A percentile compares a stretch with the other conserved stretches of the same genome.
Conservation (phyloP, 1,139 yeast species). For the Geotrichum citri-aurantii region DNA sequence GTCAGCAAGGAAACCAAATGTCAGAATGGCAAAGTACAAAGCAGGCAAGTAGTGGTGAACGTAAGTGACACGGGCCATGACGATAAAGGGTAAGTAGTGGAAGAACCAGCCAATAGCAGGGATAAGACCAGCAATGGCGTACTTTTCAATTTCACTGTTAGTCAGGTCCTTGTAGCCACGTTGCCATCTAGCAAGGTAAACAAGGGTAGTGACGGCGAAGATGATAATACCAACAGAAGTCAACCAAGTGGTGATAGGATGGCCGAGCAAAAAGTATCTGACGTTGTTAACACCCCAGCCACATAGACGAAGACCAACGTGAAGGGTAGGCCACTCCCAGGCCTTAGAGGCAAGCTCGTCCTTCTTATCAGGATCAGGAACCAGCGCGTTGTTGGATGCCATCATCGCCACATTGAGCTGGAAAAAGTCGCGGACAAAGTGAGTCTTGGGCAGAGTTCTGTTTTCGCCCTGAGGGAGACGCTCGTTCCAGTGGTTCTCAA, state of each 20-base stretch:
- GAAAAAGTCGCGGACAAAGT: slow-evolving; percentile 80
- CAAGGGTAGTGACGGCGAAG: slow-evolving; percentile 53
- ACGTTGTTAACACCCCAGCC: slow-evolving; percentile 81
- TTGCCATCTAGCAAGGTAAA: slow-evolving; percentile 81
- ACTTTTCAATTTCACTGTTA: slow-evolving; percentile 36
- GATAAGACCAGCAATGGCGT: slow-evolving; percentile 78
- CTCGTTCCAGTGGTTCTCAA: slow-evolving; percentile 77
- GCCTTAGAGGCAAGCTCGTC: slow-evolving; percentile 88
- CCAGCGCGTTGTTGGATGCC: slow-evolving; percentile 95
- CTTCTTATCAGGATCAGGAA: slow-evolving; percentile 86
- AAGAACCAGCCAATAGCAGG: slow-evolving; percentile 93
- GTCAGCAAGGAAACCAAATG: slow-evolving; percentile 72
- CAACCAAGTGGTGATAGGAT: slow-evolving; percentile 94
- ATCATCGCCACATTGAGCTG: slow-evolving; percentile 96
- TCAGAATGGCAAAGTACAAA: slow-evolving; percentile 85
- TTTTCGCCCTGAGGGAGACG: slow-evolving; percentile 64
- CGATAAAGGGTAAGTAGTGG: slow-evolving; percentile 82
- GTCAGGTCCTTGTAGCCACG: slow-evolving; percentile 77
- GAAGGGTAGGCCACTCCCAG: slow-evolving; percentile 98
- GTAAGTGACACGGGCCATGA: slow-evolving; percentile 97
- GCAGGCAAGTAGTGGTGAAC: slow-evolving; percentile 98
- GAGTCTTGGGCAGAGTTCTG: slow-evolving; percentile 75
- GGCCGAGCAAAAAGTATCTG: slow-evolving; percentile 85
- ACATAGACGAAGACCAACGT: slow-evolving; percentile 91
- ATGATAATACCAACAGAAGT: slow-evolving; percentile 63